Conservation (phyloP, 1,284 basidiomycete genomes). For the Neolentinus lepideus region DNA sequence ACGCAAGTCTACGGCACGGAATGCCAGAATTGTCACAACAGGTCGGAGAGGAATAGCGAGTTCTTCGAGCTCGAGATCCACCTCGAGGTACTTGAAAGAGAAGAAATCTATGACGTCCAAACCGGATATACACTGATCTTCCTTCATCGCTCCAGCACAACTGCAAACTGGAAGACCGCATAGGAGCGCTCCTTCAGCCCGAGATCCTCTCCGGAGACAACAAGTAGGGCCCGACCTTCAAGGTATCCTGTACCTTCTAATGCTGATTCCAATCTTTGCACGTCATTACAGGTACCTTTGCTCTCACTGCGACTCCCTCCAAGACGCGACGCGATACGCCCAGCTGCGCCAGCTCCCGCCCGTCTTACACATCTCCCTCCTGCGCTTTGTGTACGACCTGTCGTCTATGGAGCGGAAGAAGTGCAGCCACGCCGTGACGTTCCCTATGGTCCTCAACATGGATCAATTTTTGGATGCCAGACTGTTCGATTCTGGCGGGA, state of each 20-base stretch:
- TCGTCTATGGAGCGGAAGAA: slow-evolving; percentile 75
- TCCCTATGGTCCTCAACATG: slow-evolving; percentile 75
- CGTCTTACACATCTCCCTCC: slow-evolving; percentile 81
- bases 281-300: slow-evolving; percentile 64
- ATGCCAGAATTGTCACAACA: slow-evolving; percentile 63
- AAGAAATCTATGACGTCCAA: slow-evolving; percentile 6
- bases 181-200: slow-evolving; percentile 51
- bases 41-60: slow-evolving; percentile 56
- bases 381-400: slow-evolving; percentile 86
- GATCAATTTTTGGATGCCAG: slow-evolving; percentile 40
- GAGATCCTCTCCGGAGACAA: slow-evolving; percentile 80
- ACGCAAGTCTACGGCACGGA: slow-evolving; percentile 71
- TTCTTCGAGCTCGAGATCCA: slow-evolving; percentile 87
- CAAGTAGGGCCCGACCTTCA: slow-evolving; percentile 34
- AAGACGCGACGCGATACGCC: slow-evolving; percentile 73
- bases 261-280: neutral
- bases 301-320: slow-evolving; percentile 58
- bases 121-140: neutral
- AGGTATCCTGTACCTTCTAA: slow-evolving; percentile 2
- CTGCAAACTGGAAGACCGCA: slow-evolving; percentile 63
- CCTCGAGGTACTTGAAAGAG: slow-evolving; percentile 65
- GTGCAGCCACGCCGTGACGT: slow-evolving; percentile 70
- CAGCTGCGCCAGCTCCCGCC: slow-evolving; percentile 69
- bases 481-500: neutral
- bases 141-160: slow-evolving; percentile 42